Percentiles rank a stretch among this genome's conserved stretches.
Conservation (phyloP, 345 rosid genomes). For the Excoecaria cochinchinensis region DNA sequence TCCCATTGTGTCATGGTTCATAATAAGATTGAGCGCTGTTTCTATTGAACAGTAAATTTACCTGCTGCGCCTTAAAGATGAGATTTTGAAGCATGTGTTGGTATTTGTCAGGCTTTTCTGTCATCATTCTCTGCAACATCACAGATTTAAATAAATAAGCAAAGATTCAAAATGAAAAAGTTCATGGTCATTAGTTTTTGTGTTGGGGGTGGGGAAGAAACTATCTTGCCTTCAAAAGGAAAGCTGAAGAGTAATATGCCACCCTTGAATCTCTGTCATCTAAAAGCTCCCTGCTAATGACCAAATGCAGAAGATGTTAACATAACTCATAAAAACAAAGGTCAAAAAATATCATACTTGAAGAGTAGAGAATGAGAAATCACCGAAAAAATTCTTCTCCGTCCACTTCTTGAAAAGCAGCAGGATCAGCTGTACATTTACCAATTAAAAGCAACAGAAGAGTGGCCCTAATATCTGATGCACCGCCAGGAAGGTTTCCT, state of each 20-base stretch:
- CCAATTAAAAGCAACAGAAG: constrained; percentile 86
- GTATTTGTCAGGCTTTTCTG: constrained; percentile 92
- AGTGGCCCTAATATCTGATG: constrained; percentile 92
- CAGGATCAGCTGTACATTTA: constrained; percentile 89
- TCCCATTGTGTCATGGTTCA: background rate
- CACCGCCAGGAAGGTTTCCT: constrained; percentile 95
- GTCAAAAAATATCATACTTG: constrained; percentile 13
- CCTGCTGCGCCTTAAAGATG: constrained; percentile 96
- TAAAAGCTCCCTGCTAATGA: constrained; percentile 72
- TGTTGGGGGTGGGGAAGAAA: background rate
- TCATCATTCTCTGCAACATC: constrained; percentile 90
- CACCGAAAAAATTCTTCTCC: constrained; percentile 96
- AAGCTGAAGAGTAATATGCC: constrained; percentile 93
- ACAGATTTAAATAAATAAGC: constrained; percentile 23
- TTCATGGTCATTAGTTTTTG: background rate
- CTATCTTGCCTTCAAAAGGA: constrained; percentile 81
- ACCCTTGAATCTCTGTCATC: constrained; percentile 98
- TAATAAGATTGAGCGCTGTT: background rate
- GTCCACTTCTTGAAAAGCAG: constrained; percentile 83
- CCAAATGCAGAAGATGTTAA: constrained; percentile 12
- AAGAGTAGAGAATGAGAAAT: constrained; percentile 18
- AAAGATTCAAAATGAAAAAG: background rate
- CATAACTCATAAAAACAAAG: constrained; percentile 7
- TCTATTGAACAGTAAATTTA: constrained; percentile 23
- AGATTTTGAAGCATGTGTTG: constrained; percentile 95